Conservation (phyloP, 768 basidiomycete genomes). For the Pleurotus giganteus region DNA sequence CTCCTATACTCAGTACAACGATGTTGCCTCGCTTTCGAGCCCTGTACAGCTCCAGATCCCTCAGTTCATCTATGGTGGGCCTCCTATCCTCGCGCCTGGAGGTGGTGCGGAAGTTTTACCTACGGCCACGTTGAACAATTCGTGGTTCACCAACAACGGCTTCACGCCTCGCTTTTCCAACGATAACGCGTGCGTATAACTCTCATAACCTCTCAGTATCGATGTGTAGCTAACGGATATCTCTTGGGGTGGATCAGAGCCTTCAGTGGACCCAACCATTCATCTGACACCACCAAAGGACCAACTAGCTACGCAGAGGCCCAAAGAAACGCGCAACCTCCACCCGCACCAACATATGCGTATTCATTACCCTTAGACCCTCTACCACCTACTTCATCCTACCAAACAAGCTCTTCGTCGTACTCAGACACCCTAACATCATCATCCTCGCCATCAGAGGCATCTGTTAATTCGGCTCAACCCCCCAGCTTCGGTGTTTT, state of each 20-base stretch:
- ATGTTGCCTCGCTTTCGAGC: slow-evolving; percentile 9
- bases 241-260: neutral
- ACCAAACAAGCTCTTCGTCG: too few species aligned
- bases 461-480: neutral
- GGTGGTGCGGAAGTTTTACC: slow-evolving; percentile 77
- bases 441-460: too few species aligned
- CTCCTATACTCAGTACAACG: slow-evolving; percentile 15
- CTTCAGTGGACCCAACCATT: neutral
- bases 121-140: slow-evolving; percentile 30
- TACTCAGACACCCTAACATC: too few species aligned
- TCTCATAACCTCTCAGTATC: neutral
- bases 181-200: slow-evolving; percentile 13
- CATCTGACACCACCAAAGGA: neutral
- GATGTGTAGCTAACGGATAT: neutral
- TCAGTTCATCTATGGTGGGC: slow-evolving; percentile 55
- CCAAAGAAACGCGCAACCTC: too few species aligned
- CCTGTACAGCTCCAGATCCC: slow-evolving; percentile 57
- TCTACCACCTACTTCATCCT: too few species aligned
- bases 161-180: slow-evolving; percentile 23
- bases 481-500: neutral
- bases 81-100: slow-evolving; percentile 63
- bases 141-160: slow-evolving; percentile 53
- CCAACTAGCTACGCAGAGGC: neutral
- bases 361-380: too few species aligned
- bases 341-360: too few species aligned